Evolutionary conservation across 1,139 yeast genomes (phyloP).

Genomic region (Yamadazyma aaseri): DNA sequence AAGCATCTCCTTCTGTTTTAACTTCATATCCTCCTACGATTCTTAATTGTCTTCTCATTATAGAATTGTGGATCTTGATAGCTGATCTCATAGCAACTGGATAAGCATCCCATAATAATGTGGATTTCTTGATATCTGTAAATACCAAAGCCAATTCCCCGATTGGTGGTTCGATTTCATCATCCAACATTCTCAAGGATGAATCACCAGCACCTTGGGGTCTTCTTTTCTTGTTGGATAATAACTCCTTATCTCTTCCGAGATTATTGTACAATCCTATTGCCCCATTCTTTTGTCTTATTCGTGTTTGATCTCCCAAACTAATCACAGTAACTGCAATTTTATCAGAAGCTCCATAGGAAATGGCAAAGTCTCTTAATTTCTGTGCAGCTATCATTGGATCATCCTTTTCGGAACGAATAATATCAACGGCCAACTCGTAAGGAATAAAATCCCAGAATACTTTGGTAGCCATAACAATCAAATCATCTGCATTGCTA

Average conservation of each 20-base stretch:
- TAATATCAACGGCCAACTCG: conserved; percentile 88
- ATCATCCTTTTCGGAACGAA: conserved; percentile 76
- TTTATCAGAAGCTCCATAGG: conserved; percentile 85
- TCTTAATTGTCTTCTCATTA: conserved; percentile 91
- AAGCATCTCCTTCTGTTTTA: conserved; percentile 98
- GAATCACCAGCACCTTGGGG: conserved; percentile 80
- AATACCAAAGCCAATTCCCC: conserved; percentile 95
- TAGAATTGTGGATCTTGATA: conserved; percentile 85
- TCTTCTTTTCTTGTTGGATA: conserved; percentile 49
- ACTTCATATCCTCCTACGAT: conserved; percentile 97
- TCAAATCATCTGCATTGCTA: conserved; percentile 73
- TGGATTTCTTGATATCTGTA: conserved; percentile 95
- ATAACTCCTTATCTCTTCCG: conserved; percentile 42
- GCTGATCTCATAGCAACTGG: conserved; percentile 97
- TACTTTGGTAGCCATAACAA: conserved; percentile 81
- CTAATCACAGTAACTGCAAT: conserved; percentile 84
- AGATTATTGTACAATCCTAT: conserved; percentile 39
- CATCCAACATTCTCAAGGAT: conserved; percentile 76
- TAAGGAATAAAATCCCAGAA: conserved; percentile 83
- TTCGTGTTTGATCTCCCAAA: conserved; percentile 43
- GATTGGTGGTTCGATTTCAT: conserved; percentile 92
- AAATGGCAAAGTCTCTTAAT: conserved; percentile 88
- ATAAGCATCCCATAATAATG: conserved; percentile 87
- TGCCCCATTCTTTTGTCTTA: conserved; percentile 26
- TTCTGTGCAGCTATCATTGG: conserved; percentile 94